A percentile compares a stretch with the other conserved stretches of the same genome.
Conservation (phyloP, 2,329 filamentous ascomycete species). For the Bipolaris oryzae region DNA sequence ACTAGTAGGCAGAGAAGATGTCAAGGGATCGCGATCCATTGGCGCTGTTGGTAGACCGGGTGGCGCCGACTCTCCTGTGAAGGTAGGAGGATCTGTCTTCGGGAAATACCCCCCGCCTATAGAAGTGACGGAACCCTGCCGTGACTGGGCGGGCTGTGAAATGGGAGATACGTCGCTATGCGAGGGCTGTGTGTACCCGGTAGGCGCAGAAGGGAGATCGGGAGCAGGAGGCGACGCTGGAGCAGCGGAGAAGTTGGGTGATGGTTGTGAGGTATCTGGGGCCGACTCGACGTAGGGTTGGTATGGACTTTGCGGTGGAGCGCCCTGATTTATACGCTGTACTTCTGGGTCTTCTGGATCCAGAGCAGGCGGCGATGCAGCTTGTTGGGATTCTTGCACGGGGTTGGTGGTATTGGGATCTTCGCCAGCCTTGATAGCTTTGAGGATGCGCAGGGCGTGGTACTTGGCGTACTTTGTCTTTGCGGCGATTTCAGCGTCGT, state of each 20-base stretch:
- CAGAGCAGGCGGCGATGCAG: constrained; percentile 52
- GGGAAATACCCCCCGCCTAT: constrained; percentile 65
- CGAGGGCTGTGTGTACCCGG: constrained; percentile 46
- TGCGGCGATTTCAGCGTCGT: constrained; percentile 74
- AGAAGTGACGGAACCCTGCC: constrained; percentile 54
- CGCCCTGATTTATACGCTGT: constrained; percentile 55
- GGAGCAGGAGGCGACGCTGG: constrained; percentile 57
- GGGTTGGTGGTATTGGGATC: constrained; percentile 95
- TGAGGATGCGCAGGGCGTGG: constrained; percentile 88
- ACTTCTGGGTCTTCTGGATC: constrained; percentile 71
- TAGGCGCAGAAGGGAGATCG: constrained; percentile 37
- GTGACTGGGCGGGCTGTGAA: constrained; percentile 52
- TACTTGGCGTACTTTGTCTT: constrained; percentile 98
- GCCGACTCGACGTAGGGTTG: constrained; percentile 66
- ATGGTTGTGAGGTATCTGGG: constrained; percentile 61
- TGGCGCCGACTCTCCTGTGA: constrained; percentile 47
- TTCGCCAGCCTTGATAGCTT: constrained; percentile 85
- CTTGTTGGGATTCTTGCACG: constrained; percentile 58
- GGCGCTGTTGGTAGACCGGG: constrained; percentile 47
- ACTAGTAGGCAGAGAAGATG: constrained; percentile 28
- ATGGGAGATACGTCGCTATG: constrained; percentile 60
- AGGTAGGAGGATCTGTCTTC: constrained; percentile 53
- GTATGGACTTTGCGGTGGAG: constrained; percentile 33
- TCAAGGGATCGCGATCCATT: constrained; percentile 37
- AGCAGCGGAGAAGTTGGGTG: constrained; percentile 48